A percentile compares a stretch with the other conserved stretches of the same genome.
phyloP scores from a whole-genome alignment of 1,284 basidiomycete genomes.

The Apiotrichum veenhuisii region DNA sequence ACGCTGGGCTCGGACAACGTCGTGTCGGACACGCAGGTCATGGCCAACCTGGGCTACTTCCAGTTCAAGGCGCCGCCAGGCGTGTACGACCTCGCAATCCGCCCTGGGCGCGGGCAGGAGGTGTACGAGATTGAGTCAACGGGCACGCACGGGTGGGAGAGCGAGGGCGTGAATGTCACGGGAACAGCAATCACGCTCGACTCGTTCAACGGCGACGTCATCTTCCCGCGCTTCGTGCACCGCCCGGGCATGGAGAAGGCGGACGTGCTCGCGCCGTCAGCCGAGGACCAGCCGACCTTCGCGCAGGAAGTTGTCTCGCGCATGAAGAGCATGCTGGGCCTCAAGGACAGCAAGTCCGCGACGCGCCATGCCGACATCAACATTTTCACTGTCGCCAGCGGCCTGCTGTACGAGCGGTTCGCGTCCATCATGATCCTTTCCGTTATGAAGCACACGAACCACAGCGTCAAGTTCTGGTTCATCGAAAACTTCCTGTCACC shows the following conservation, averaged over 20 bases:
- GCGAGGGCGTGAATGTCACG: conserved; percentile 60
- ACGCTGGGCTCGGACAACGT: conserved; percentile 47
- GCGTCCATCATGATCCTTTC: conserved; percentile 97
- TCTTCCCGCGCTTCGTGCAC: conserved; percentile 75
- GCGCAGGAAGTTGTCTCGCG: conserved; percentile 26
- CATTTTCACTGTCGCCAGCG: conserved; percentile 97
- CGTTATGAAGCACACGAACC: conserved; percentile 87
- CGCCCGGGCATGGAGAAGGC: conserved; percentile 70
- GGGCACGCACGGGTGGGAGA: conserved; percentile 78
- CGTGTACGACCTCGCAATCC: conserved; percentile 74
- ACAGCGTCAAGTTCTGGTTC: conserved; percentile 98
- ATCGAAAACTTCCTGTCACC: conserved; percentile 98
- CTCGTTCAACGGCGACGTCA: conserved; percentile 79
- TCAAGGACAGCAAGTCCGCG: conserved; percentile 30
- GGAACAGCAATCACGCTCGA: conserved; percentile 71
- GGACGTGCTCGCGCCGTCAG: conserved; percentile 62
- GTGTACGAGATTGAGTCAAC: conserved; percentile 79
- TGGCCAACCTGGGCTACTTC: conserved; percentile 92
- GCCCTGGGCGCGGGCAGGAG: conserved; percentile 73
- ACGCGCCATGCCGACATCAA: conserved; percentile 75
- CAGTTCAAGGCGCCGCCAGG: conserved; percentile 94
- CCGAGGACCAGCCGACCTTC: conserved; percentile 4
- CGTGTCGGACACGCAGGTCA: conserved; percentile 79
- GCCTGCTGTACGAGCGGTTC: conserved; percentile 95
- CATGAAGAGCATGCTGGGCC: conserved; percentile 39